phyloP scores from a whole-genome alignment of 768 basidiomycete species.

The Tylopilus subfusipes region DNA sequence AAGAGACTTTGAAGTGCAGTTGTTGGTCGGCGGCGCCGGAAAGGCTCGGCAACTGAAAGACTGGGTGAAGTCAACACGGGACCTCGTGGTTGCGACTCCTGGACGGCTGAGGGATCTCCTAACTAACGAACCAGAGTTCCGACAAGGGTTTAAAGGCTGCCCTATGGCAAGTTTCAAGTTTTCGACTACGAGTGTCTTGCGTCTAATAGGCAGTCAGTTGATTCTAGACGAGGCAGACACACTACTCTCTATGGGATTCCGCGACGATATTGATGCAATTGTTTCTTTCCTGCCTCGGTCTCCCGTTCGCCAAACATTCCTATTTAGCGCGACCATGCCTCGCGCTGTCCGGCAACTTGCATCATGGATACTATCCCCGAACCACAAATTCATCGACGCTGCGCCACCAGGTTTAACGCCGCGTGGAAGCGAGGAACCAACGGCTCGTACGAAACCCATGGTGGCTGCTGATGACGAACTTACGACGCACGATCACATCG shows the following conservation, averaged over 20 bases:
- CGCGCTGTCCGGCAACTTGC: conserved; percentile 69
- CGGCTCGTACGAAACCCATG: not conserved
- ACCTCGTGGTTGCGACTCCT: conserved; percentile 89
- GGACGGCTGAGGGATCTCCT: conserved; percentile 79
- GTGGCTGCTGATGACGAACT: conserved; percentile 8
- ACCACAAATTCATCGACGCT: conserved; percentile 72
- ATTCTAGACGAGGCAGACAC: conserved; percentile 93
- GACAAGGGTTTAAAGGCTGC: conserved; percentile 48
- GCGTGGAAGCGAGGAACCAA: not conserved
- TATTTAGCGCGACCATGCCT: conserved; percentile 89
- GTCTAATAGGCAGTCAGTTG: conserved; percentile 47
- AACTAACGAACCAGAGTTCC: conserved; percentile 52
- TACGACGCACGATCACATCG: conserved; percentile 70
- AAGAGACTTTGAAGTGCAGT: conserved; percentile 59
- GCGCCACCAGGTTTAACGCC: conserved; percentile 47
- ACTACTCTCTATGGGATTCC: conserved; percentile 89
- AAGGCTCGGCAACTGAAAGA: conserved; percentile 63
- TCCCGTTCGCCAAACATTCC: conserved; percentile 79
- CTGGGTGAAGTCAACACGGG: conserved; percentile 61
- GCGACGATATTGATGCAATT: conserved; percentile 78
- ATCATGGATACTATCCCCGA: conserved; percentile 49
- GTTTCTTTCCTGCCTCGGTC: conserved; percentile 53
- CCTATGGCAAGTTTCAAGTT: conserved; percentile 49
- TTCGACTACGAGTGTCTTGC: not conserved
- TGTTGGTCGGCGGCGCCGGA: conserved; percentile 76